Percentiles rank a stretch among this genome's conserved stretches.
Evolutionary conservation across 192 early-diverging fungal species (phyloP).

Genomic region (Haplosporangium gracile): DNA sequence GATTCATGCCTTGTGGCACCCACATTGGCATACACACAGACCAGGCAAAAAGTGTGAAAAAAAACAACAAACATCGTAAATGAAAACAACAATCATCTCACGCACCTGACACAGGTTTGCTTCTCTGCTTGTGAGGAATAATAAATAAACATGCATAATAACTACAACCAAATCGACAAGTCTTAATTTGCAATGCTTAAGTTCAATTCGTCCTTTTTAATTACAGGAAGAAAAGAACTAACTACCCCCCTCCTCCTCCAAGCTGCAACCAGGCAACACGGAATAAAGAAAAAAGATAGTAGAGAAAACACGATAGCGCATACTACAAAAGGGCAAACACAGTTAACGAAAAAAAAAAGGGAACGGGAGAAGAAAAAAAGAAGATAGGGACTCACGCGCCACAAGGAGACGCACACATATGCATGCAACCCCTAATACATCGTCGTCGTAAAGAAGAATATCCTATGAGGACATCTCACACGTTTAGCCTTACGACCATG

Average conservation of each 20-base stretch:
- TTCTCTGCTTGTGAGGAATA: neutral
- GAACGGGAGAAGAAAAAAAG: neutral
- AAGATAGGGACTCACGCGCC: neutral
- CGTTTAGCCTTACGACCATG: constrained; percentile 79
- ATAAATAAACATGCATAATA: neutral
- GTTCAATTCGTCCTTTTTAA: neutral
- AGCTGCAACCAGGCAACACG: neutral
- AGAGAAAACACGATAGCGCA: neutral
- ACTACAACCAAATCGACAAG: neutral
- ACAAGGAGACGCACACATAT: neutral
- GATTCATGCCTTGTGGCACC: no score
- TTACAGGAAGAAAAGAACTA: neutral
- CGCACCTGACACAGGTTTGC: no score
- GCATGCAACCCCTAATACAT: neutral
- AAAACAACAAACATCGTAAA: no score
- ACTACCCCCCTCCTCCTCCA: neutral
- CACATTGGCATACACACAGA: no score
- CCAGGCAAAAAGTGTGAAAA: no score
- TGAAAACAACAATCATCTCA: no score
- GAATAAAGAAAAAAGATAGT: neutral
- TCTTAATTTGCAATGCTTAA: neutral
- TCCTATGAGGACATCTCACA: neutral
- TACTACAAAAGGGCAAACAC: no score
- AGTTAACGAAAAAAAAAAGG: neutral
- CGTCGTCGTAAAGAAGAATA: neutral